Evolutionary conservation across 2,329 filamentous ascomycete species (phyloP), one percentile per base, ranked within the genome.

Genomic region (Aspergillus eucalypticola): DNA sequence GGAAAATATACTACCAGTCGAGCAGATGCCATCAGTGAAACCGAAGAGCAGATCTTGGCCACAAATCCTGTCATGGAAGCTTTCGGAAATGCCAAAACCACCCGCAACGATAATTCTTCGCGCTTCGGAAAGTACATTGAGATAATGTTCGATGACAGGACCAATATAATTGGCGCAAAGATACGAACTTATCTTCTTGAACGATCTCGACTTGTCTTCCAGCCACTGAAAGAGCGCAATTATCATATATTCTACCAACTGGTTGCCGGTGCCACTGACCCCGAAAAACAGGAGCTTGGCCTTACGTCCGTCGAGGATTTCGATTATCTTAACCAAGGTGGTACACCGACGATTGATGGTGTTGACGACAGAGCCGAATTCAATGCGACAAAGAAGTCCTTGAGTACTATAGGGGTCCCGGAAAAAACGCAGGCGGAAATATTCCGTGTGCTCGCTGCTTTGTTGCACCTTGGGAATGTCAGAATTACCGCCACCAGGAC

Each of bases 31-130:
- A 98, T 98, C 89, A 98, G 93, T 76, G 91, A 97, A 82, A 99
- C 95, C 1, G 95, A 99, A 79, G 94, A 99, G 81, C 93, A 96
- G 76, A 99, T 99, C 73, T 82, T 99, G 67, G 95, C 95, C 29
- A 99, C 95, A 56, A 99, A 99, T 76, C 95, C 95, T 41, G 96
- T 99, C 75, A 99, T 99, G 95, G 95, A 99, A 86, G 94, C 95
- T 35, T 99, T 99, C 74, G 95, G 95, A 76, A 99, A 99, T 81
- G 95, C 95, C 57, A 99, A 99, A 82, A 99, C 95, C n/a, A 99
- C 95, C 10, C 86, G 95, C 76, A 99, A 99, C 81, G 95, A 99
- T 80, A 99, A 99, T 80, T 99, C 95, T 48, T 99, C 95, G 44
- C 88, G 95, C 72, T 99, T 99, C 78, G 95, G 95, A 76, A 99